Evolutionary conservation across 495 filamentous ascomycete species (phyloP), one percentile per base, ranked within the genome.

Genomic region (Podospora didyma): DNA sequence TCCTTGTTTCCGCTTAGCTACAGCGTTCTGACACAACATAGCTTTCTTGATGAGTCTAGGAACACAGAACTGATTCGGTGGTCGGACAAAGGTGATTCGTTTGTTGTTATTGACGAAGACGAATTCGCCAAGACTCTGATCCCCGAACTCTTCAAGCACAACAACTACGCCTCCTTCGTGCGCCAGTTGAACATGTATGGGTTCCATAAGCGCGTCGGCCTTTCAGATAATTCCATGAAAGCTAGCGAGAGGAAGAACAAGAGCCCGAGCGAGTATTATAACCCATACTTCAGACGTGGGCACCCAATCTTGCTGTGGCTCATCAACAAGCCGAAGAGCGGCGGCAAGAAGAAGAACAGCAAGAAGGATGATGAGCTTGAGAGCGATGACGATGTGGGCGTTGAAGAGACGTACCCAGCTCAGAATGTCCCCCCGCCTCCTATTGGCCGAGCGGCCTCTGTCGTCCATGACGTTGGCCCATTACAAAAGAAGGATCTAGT

Each of bases 141-240:
- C 48, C 94, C 94, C 2, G 94, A 97, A 66, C 79, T 97, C 7
- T 99, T 97, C 82, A 99, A 99, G 68, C 95, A 97, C 73, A 97
- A 96, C 71, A 99, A 97, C 71, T 99, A 97, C 70, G 92, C 94
- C 7, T 97, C 95, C 1, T 99, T 99, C 64, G 94, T 99, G 23
- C 89, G 94, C 10, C 94, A 98, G 67, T 80, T 98, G 59, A 98
- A 98, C 66, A 97, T 98, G 94, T 98, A 99, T 69, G 94, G 94
- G 7, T 99, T 99, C 67, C 94, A 99, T 71, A 99, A 99, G 76
- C 90, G 93, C 51, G 95, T 99, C 10, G 94, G 94, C 2, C 82
- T 99, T 22, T 94, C 92, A 7, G 94, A 97, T 70, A 96, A 96
- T 68, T 97, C 92, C 0, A 94, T 97, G 87, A 89, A 92, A 58